Conservation (phyloP, 2,329 filamentous ascomycete species). For the Drechslerella dactyloides region DNA sequence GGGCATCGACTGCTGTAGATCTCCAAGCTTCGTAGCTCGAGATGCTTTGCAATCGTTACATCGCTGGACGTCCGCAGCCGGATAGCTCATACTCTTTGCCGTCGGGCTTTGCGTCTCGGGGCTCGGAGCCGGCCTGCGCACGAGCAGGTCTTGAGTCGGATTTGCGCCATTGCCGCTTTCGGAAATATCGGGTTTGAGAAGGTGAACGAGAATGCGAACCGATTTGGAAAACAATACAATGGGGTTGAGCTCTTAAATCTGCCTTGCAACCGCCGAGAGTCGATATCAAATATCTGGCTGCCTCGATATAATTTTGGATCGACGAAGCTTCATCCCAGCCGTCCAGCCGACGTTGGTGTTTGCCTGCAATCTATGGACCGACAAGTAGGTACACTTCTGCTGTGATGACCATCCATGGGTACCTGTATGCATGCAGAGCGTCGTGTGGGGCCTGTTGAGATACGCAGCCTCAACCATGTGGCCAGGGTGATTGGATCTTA, state of each 20-base stretch:
- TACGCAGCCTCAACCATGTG: constrained; percentile 37
- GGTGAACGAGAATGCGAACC: constrained; percentile 14
- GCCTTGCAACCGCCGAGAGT: constrained; percentile 26
- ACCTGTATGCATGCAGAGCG: constrained; percentile 14
- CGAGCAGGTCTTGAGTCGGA: background rate
- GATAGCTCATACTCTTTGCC: constrained; percentile 14
- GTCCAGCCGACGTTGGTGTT: constrained; percentile 26
- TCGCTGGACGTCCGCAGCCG: constrained; percentile 1
- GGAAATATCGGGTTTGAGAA: constrained; percentile 16
- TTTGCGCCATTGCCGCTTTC: background rate
- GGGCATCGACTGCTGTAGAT: background rate
- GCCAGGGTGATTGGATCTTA: constrained; percentile 19
- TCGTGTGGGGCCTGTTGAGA: constrained; percentile 16
- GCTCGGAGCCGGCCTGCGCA: constrained; percentile 21
- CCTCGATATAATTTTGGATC: constrained; percentile 28
- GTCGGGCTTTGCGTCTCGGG: constrained; percentile 33
- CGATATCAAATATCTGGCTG: constrained; percentile 30
- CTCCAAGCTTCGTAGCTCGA: background rate
- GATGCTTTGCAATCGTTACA: background rate
- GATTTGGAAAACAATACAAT: constrained; percentile 25
- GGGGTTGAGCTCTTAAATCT: constrained; percentile 15
- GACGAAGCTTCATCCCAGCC: constrained; percentile 22
- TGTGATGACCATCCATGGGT: constrained; percentile 12
- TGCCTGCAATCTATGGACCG: constrained; percentile 23
- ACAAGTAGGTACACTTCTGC: constrained; percentile 7